Evolutionary conservation across 495 filamentous ascomycete genomes (phyloP).

Genomic region (Neurospora discreta): DNA sequence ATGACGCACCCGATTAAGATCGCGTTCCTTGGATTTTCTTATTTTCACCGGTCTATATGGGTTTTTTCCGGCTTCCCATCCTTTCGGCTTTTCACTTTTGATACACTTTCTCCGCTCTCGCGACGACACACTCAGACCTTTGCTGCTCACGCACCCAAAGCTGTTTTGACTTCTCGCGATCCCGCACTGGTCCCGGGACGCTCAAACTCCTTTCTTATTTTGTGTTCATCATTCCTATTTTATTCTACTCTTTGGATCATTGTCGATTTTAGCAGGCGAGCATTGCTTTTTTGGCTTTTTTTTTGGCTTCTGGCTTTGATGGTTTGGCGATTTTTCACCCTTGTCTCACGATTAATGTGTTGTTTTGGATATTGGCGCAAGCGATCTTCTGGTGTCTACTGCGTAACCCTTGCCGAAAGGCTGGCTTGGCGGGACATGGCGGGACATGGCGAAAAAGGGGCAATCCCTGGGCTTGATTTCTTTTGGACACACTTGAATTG

Average conservation of each 20-base stretch:
- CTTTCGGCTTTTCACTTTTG: constrained; percentile 2
- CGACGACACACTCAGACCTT: constrained; percentile 26
- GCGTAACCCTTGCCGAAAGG: constrained; percentile 13
- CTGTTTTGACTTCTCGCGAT: constrained; percentile 16
- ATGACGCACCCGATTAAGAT: background rate
- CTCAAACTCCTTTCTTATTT: constrained; percentile 11
- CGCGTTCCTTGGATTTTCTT: constrained; percentile 15
- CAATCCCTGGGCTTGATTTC: constrained; percentile 3
- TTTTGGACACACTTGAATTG: constrained; percentile 5
- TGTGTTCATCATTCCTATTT: constrained; percentile 8
- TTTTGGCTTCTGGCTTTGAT: constrained; percentile 14
- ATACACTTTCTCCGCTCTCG: constrained; percentile 27
- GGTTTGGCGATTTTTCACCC: constrained; percentile 8
- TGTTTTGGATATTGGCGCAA: constrained; percentile 15
- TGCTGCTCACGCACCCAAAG: constrained; percentile 26
- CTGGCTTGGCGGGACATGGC: constrained; percentile 3
- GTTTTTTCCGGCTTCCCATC: constrained; percentile 6
- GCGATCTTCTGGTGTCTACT: constrained; percentile 15
- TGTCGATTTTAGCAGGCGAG: constrained; percentile 21
- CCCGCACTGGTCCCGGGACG: constrained; percentile 10
- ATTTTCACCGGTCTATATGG: constrained; percentile 12
- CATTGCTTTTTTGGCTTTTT: constrained; percentile 14
- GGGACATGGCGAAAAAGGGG: constrained; percentile 13
- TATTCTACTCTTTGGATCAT: constrained; percentile 4
- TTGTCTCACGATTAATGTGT: background rate